phyloP scores from a whole-genome alignment of 306 rosid genomes.

The Pueraria montana region DNA sequence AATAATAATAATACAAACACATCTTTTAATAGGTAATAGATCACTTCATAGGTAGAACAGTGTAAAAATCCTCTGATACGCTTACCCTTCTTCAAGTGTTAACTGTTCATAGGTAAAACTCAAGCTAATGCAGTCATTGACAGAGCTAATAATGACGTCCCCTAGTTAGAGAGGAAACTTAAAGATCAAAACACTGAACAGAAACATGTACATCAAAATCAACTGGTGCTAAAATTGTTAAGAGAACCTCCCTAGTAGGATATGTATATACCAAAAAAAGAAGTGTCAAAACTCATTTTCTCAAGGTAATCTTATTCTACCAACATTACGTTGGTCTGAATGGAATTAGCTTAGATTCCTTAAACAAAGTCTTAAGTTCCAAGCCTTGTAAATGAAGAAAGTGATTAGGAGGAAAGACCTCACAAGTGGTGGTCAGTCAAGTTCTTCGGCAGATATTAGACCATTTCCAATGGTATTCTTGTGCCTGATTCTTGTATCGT shows the following conservation, averaged over 20 bases:
- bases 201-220: slow-evolving; percentile 6
- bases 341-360: not conserved
- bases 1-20: slow-evolving; percentile 38
- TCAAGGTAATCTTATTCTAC: not conserved
- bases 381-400: too few species aligned
- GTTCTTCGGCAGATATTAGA: too few species aligned
- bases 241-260: not conserved
- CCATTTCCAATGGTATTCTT: too few species aligned
- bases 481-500: too few species aligned
- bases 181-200: not conserved
- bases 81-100: slow-evolving; percentile 29
- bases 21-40: slow-evolving; percentile 52
- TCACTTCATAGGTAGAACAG: slow-evolving; percentile 52
- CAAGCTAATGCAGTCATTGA: slow-evolving; percentile 9
- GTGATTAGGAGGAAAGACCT: too few species aligned
- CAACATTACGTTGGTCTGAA: too few species aligned
- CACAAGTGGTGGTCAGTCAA: too few species aligned
- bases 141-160: slow-evolving; percentile 4
- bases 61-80: slow-evolving; percentile 32
- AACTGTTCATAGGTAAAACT: slow-evolving; percentile 22
- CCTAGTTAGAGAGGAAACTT: not conserved
- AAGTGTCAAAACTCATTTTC: not conserved
- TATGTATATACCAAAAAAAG: too few species aligned
- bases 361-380: too few species aligned
- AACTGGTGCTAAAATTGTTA: not conserved